Percentiles rank a stretch among this genome's conserved stretches.
Conservation (phyloP, 352 stramenopile species). For the Globisporangium yorkense region DNA sequence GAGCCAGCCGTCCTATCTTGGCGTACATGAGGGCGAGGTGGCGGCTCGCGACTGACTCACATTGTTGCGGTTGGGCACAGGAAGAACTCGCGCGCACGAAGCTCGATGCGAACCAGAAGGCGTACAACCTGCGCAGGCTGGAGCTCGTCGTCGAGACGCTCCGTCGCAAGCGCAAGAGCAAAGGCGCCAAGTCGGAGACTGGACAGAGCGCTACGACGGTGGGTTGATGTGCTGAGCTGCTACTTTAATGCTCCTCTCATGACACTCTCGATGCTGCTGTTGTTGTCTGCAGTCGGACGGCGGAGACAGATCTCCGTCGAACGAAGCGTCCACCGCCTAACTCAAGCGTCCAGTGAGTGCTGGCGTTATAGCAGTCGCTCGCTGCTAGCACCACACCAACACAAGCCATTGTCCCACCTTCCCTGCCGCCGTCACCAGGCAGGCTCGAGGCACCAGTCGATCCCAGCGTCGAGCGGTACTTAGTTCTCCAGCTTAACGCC, state of each 20-base stretch:
- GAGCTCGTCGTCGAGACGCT: constrained; percentile 39
- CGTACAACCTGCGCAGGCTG: constrained; percentile 33
- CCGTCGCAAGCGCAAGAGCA: constrained; percentile 30
- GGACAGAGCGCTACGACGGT: constrained; percentile 10
- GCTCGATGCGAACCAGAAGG: constrained; percentile 42
- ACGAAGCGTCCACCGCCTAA: constrained; percentile 1
- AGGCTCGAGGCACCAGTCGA: no score
- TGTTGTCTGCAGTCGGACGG: constrained; percentile 2
- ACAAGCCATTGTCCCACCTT: no score
- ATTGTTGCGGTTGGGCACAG: not conserved
- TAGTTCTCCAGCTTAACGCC: no score
- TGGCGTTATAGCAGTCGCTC: no score
- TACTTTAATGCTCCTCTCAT: not conserved
- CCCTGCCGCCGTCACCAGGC: no score
- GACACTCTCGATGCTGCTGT: not conserved
- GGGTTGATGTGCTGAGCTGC: not conserved
- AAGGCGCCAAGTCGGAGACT: constrained; percentile 11
- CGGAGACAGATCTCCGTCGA: constrained; percentile 1
- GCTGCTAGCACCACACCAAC: no score
- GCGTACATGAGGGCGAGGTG: no score
- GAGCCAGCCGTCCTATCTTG: not conserved
- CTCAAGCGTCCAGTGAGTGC: not conserved
- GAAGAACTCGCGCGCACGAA: constrained; percentile 51
- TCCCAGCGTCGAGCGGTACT: no score
- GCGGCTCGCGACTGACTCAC: not conserved